phyloP scores from a whole-genome alignment of 2,329 filamentous ascomycete species.

The Aspergillus carbonarius region DNA sequence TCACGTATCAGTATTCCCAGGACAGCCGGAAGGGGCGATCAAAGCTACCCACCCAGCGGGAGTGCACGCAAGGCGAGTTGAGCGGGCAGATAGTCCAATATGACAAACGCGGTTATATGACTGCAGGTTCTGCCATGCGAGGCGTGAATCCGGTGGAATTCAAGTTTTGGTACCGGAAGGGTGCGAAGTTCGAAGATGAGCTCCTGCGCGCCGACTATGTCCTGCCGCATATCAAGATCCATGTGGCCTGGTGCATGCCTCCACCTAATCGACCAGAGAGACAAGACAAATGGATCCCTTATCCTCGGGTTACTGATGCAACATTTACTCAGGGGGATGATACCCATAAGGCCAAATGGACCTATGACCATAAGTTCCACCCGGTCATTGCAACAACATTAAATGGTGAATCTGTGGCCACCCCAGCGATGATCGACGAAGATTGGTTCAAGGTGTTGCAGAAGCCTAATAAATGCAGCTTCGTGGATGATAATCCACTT shows the following conservation, averaged over 20 bases:
- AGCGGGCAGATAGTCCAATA: slow-evolving; percentile 50
- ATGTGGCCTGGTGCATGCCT: slow-evolving; percentile 55
- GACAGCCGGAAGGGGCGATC: not conserved
- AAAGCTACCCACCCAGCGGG: slow-evolving; percentile 45
- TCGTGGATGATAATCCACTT: slow-evolving; percentile 53
- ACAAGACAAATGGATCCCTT: slow-evolving; percentile 55
- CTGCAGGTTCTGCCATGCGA: slow-evolving; percentile 53
- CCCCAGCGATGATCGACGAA: slow-evolving; percentile 54
- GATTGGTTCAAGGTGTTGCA: slow-evolving; percentile 44
- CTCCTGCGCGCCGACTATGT: slow-evolving; percentile 55
- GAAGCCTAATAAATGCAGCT: slow-evolving; percentile 43
- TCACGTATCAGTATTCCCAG: slow-evolving; percentile 45
- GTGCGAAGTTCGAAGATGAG: slow-evolving; percentile 54
- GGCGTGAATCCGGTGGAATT: slow-evolving; percentile 53
- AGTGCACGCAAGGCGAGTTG: slow-evolving; percentile 47
- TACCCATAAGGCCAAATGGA: slow-evolving; percentile 51
- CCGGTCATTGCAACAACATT: slow-evolving; percentile 48
- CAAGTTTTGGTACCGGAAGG: slow-evolving; percentile 55
- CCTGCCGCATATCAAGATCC: slow-evolving; percentile 53
- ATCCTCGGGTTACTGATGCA: slow-evolving; percentile 53
- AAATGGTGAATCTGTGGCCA: slow-evolving; percentile 50
- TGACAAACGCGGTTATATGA: slow-evolving; percentile 52
- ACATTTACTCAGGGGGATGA: slow-evolving; percentile 53
- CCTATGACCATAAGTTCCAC: slow-evolving; percentile 50
- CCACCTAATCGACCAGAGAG: slow-evolving; percentile 50